Evolutionary conservation across 2,329 filamentous ascomycete species (phyloP).

Genomic region (Trematosphaeria pertusa): DNA sequence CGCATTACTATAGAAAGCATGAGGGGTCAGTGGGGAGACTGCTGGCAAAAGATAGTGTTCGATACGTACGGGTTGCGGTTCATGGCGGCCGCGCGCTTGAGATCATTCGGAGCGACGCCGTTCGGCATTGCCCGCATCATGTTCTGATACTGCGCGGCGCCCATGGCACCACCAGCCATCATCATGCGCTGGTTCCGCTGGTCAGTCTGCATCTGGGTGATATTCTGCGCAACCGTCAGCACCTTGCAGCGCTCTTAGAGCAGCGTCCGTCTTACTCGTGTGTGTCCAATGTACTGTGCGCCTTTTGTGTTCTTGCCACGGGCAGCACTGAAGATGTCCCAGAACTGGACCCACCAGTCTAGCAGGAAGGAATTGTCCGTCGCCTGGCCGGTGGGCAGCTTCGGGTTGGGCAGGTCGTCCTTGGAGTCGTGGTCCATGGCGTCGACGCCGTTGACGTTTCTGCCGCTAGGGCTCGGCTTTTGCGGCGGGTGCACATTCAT

Average conservation of each 20-base stretch:
- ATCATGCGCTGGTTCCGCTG: slow-evolving; percentile 72
- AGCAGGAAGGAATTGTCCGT: slow-evolving; percentile 85
- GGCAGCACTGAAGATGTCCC: slow-evolving; percentile 91
- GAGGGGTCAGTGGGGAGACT: not conserved
- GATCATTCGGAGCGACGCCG: slow-evolving; percentile 66
- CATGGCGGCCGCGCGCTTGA: slow-evolving; percentile 78
- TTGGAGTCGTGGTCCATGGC: slow-evolving; percentile 83
- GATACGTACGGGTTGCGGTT: slow-evolving; percentile 73
- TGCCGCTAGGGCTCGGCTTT: slow-evolving; percentile 69
- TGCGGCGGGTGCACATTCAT: slow-evolving; percentile 66
- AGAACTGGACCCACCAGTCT: slow-evolving; percentile 98
- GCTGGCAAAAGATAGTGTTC: not conserved
- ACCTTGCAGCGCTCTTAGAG: not conserved
- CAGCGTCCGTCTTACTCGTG: slow-evolving; percentile 69
- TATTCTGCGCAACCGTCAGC: slow-evolving; percentile 58
- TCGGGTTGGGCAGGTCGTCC: slow-evolving; percentile 81
- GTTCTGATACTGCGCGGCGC: slow-evolving; percentile 55
- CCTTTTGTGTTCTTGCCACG: slow-evolving; percentile 47
- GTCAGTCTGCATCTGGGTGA: slow-evolving; percentile 76
- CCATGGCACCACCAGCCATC: slow-evolving; percentile 58
- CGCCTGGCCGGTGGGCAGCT: slow-evolving; percentile 65
- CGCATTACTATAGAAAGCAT: slow-evolving; percentile 24
- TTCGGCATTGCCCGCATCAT: slow-evolving; percentile 73
- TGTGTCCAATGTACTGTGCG: slow-evolving; percentile 79
- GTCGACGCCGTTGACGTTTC: slow-evolving; percentile 70